A percentile compares a stretch with the other conserved stretches of the same genome.
phyloP scores from a whole-genome alignment of 202 grass and related monocot species.

The Cymbopogon flexuosus region DNA sequence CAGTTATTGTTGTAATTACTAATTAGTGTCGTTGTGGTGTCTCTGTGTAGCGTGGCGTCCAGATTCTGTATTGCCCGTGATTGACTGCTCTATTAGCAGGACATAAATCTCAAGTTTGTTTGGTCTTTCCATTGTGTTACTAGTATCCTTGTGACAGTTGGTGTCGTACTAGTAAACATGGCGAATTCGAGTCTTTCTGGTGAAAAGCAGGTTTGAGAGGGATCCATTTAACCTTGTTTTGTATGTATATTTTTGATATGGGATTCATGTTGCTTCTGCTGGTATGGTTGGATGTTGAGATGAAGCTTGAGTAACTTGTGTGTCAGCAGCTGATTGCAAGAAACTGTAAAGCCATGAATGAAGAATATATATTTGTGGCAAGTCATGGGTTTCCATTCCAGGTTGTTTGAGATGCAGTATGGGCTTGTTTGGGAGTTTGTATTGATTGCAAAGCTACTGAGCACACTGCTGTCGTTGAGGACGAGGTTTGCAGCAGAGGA shows the following conservation, averaged over 20 bases:
- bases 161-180: not conserved
- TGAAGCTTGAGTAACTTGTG: not conserved
- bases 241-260: not conserved
- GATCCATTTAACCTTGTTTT: not conserved
- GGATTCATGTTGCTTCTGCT: not conserved
- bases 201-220: not conserved
- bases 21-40: not conserved
- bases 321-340: not conserved
- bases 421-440: too few relatives aligned
- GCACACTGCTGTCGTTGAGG: too few relatives aligned
- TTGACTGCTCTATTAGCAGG: not conserved
- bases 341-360: not conserved
- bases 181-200: not conserved
- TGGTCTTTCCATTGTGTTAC: not conserved
- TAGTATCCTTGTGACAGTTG: not conserved
- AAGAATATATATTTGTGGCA: not conserved
- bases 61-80: not conserved
- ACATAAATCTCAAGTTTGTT: not conserved
- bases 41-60: not conserved
- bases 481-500: too few relatives aligned
- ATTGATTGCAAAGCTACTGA: too few relatives aligned
- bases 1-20: constrained; percentile 11
- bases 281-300: not conserved
- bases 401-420: too few relatives aligned
- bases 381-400: not conserved